phyloP scores from a whole-genome alignment of 257 asterid species.

The Echites panduratus region DNA sequence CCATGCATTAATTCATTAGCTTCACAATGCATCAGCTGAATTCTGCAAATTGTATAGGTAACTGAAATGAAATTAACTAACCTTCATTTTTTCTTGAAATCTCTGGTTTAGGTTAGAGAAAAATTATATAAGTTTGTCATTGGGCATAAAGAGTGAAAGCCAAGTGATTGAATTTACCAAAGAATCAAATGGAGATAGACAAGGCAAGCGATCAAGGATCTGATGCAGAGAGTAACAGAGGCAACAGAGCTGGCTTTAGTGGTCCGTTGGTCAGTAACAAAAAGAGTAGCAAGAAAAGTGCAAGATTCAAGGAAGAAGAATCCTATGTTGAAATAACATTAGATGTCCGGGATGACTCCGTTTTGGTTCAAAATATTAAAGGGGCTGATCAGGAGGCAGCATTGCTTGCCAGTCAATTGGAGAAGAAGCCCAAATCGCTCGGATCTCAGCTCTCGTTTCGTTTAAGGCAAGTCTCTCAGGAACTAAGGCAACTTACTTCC shows the following conservation, averaged over 20 bases:
- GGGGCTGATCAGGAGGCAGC: conserved; percentile 18
- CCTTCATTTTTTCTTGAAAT: not conserved
- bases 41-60: not conserved
- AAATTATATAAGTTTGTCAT: not conserved
- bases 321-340: conserved; percentile 23
- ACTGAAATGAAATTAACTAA: not conserved
- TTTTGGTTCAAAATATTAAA: conserved; percentile 20
- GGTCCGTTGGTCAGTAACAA: conserved; percentile 11
- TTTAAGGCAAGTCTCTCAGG: conserved; percentile 20
- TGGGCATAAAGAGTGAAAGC: not conserved
- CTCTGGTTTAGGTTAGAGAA: not conserved
- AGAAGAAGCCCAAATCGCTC: conserved; percentile 7
- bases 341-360: conserved; percentile 19
- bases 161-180: not conserved
- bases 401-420: conserved; percentile 9
- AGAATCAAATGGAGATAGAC: conserved; percentile 6
- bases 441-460: conserved; percentile 16
- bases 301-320: conserved; percentile 17
- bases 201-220: conserved; percentile 11
- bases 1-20: not conserved
- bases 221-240: conserved; percentile 9
- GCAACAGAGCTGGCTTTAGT: conserved; percentile 8
- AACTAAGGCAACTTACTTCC: conserved; percentile 14
- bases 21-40: not conserved
- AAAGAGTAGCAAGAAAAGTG: conserved; percentile 9